Percentiles rank a stretch among this genome's conserved stretches.
phyloP scores from a whole-genome alignment of 352 stramenopile species.

The Globisporangium solare region DNA sequence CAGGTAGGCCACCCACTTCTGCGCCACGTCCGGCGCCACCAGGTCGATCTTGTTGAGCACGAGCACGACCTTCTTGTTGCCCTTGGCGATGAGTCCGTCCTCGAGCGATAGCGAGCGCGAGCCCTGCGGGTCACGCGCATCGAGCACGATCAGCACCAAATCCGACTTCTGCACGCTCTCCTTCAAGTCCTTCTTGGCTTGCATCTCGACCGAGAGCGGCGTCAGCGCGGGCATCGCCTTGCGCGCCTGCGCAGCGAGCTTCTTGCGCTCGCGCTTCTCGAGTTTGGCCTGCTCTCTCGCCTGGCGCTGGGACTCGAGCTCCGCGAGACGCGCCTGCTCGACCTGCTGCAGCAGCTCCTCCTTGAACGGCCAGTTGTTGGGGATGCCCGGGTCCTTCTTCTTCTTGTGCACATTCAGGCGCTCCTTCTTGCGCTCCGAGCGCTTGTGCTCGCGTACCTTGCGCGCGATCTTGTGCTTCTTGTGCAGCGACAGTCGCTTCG shows the following conservation, averaged over 20 bases:
- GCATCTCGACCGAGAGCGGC: conserved; percentile 66
- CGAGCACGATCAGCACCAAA: conserved; percentile 88
- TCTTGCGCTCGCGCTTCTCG: conserved; percentile 72
- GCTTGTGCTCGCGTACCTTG: conserved; percentile 92
- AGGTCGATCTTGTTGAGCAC: conserved; percentile 99
- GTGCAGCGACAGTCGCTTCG: conserved; percentile 95
- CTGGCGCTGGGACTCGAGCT: conserved; percentile 58
- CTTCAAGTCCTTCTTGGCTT: conserved; percentile 79
- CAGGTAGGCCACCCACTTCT: conserved; percentile 93
- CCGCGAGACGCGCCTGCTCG: conserved; percentile 70
- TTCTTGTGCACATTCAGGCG: conserved; percentile 88
- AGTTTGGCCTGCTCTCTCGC: conserved; percentile 57
- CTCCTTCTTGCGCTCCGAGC: conserved; percentile 92
- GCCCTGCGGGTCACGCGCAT: conserved; percentile 97
- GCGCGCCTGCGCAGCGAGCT: conserved; percentile 23
- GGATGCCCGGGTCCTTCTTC: conserved; percentile 97
- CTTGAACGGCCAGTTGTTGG: conserved; percentile 98
- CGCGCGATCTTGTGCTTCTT: conserved; percentile 98
- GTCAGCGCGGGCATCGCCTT: conserved; percentile 34
- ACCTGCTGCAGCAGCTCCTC: conserved; percentile 89
- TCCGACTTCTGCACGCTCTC: conserved; percentile 57
- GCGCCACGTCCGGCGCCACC: conserved; percentile 83
- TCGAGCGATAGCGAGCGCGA: conserved; percentile 93
- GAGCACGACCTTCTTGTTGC: conserved; percentile 95
- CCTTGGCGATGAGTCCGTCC: conserved; percentile 91